Conservation (phyloP, 2,329 filamentous ascomycete species). For the Verticillium dahliae region DNA sequence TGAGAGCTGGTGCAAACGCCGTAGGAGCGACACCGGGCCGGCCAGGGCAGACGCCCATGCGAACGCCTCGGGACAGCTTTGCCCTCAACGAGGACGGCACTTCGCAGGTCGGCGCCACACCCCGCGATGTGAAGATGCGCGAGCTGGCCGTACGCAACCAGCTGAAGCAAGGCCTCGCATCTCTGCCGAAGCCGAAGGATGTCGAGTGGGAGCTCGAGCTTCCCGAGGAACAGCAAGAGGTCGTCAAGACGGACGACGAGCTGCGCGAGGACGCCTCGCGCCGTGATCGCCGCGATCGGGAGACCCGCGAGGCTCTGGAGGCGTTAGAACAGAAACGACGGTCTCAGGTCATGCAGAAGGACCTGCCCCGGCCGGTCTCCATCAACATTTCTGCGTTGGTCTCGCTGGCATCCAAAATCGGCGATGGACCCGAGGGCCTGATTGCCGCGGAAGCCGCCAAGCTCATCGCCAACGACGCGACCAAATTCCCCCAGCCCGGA, state of each 20-base stretch:
- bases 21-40: conserved; percentile 62
- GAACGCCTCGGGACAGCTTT: conserved; percentile 83
- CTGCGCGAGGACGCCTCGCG: conserved; percentile 58
- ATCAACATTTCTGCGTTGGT: conserved; percentile 67
- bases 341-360: conserved; percentile 85
- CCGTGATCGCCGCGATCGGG: conserved; percentile 70
- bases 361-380: conserved; percentile 67
- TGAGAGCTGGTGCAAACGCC: conserved; percentile 57
- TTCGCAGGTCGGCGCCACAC: conserved; percentile 66
- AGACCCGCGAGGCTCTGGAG: conserved; percentile 64
- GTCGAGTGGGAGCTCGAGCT: conserved; percentile 91
- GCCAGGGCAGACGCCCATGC: conserved; percentile 74
- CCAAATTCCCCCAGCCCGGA: conserved; percentile 64
- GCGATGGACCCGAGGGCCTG: conserved; percentile 58
- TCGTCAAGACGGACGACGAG: conserved; percentile 35
- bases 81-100: conserved; percentile 69
- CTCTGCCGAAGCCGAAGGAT: conserved; percentile 87
- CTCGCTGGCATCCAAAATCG: conserved; percentile 46
- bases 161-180: conserved; percentile 67
- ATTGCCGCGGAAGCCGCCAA: conserved; percentile 73
- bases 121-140: conserved; percentile 65
- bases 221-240: conserved; percentile 72
- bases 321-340: conserved; percentile 76
- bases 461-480: conserved; percentile 76
- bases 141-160: conserved; percentile 63